Conservation (phyloP, 2,329 filamentous ascomycete species). For the Thermomyces lanuginosus region DNA sequence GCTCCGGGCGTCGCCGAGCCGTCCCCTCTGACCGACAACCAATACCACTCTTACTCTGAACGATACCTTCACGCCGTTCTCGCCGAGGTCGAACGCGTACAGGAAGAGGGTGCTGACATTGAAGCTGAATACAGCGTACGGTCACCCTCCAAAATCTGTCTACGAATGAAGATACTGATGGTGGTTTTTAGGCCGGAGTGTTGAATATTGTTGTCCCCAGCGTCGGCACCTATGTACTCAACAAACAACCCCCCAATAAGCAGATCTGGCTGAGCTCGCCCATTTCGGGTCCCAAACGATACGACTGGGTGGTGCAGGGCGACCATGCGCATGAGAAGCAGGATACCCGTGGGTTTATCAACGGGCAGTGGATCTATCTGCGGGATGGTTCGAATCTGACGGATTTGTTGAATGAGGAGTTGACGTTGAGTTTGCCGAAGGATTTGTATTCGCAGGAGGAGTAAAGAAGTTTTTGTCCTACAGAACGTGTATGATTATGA, state of each 20-base stretch:
- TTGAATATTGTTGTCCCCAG: constrained; percentile 55
- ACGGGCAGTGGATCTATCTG: constrained; percentile 72
- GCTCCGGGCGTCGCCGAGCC: constrained; percentile 34
- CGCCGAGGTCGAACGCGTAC: constrained; percentile 50
- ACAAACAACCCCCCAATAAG: constrained; percentile 97
- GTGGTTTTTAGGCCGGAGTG: constrained; percentile 54
- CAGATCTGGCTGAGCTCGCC: constrained; percentile 95
- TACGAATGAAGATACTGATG: not conserved
- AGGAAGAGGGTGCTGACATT: constrained; percentile 55
- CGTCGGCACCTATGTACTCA: constrained; percentile 76
- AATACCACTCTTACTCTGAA: constrained; percentile 68
- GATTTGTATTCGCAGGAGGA: constrained; percentile 19
- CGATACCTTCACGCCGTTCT: constrained; percentile 50
- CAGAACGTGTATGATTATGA: no score
- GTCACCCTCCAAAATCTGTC: constrained; percentile 12
- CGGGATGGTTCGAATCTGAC: constrained; percentile 65
- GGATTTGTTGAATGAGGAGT: constrained; percentile 56
- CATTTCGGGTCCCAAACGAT: constrained; percentile 79
- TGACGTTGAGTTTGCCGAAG: constrained; percentile 46
- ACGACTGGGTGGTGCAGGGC: constrained; percentile 62
- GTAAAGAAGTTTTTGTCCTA: no score
- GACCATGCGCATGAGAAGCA: constrained; percentile 67
- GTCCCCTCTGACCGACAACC: constrained; percentile 48
- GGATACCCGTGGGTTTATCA: constrained; percentile 37
- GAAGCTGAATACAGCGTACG: constrained; percentile 82